Conservation (phyloP, 768 basidiomycete species). For the Rhizopogon vulgaris region DNA sequence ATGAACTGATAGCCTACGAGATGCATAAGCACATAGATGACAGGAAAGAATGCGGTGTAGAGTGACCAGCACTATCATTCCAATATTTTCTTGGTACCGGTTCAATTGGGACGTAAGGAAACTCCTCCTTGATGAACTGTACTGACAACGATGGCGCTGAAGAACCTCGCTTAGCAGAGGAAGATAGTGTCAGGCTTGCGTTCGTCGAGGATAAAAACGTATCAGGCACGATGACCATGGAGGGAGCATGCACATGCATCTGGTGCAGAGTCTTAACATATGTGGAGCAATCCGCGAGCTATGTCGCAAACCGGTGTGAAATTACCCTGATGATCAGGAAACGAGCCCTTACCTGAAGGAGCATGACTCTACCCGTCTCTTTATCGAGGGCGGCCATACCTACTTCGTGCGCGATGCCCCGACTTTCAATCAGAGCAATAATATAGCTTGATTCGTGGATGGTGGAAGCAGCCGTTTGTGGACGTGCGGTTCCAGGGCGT, state of each 20-base stretch:
- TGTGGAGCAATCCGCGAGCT: constrained; percentile 84
- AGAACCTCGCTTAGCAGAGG: constrained; percentile 38
- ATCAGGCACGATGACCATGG: constrained; percentile 73
- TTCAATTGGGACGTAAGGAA: constrained; percentile 60
- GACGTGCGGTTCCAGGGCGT: constrained; percentile 43
- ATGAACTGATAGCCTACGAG: constrained; percentile 57
- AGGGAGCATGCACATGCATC: constrained; percentile 71
- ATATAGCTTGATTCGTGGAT: constrained; percentile 56
- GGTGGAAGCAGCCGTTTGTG: constrained; percentile 58
- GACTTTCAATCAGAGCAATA: constrained; percentile 68
- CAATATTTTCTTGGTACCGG: constrained; percentile 76
- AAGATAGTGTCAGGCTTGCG: constrained; percentile 25
- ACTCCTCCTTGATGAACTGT: constrained; percentile 68
- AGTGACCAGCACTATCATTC: constrained; percentile 73
- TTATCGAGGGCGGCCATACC: constrained; percentile 84
- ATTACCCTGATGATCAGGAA: constrained; percentile 1
- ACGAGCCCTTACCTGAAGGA: constrained; percentile 61
- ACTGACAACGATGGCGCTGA: constrained; percentile 57
- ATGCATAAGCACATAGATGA: background rate
- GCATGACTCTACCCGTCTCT: constrained; percentile 66
- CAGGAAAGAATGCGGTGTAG: background rate
- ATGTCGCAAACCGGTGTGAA: constrained; percentile 3
- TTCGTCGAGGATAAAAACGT: constrained; percentile 66
- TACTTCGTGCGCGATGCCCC: constrained; percentile 76
- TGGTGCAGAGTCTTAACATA: constrained; percentile 87